Percentiles rank a stretch among this genome's conserved stretches.
Evolutionary conservation across 208 protist species (phyloP).

Genomic region (Naegleria fowleri): DNA sequence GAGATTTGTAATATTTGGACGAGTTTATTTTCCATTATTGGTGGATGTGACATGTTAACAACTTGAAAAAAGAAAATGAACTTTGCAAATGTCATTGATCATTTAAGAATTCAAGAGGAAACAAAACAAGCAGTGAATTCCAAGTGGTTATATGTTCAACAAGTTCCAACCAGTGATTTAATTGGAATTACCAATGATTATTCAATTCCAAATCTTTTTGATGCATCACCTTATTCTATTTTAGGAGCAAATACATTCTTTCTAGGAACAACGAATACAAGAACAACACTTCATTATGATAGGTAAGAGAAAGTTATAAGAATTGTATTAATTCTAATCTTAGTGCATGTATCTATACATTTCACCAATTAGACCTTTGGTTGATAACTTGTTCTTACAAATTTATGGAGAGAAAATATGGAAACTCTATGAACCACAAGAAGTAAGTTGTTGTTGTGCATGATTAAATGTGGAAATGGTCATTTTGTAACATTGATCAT

Average conservation of each 20-base stretch:
- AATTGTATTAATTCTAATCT: too few species aligned
- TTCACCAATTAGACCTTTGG: slow-evolving; percentile 36
- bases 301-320: neutral
- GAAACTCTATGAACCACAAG: slow-evolving; percentile 69
- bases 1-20: too few species aligned
- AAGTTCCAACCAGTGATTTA: neutral
- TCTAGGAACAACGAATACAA: neutral
- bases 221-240: neutral
- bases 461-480: too few species aligned
- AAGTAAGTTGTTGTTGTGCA: neutral
- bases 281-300: neutral
- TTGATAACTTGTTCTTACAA: slow-evolving; percentile 89
- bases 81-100: neutral
- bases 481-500: too few species aligned
- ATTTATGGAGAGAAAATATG: slow-evolving; percentile 82
- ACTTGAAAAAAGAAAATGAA: neutral
- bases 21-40: too few species aligned
- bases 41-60: too few species aligned
- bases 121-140: neutral
- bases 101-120: neutral
- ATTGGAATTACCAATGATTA: neutral
- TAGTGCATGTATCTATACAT: too few species aligned
- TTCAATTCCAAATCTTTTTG: neutral
- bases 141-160: neutral
- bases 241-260: neutral